Conservation (phyloP, 768 basidiomycete genomes). For the Mycena belliarum region DNA sequence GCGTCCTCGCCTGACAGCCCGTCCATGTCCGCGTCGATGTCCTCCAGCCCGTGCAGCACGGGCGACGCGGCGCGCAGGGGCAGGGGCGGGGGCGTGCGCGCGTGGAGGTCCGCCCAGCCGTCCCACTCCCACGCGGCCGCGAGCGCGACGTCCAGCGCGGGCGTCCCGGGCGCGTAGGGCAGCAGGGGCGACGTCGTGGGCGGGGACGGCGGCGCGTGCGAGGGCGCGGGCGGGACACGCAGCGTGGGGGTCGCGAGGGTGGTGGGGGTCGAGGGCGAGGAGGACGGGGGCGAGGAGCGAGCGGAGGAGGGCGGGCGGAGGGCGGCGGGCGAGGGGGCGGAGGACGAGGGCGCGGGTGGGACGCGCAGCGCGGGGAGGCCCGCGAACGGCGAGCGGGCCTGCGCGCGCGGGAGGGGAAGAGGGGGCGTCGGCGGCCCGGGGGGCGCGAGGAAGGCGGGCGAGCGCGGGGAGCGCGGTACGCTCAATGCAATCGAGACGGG, state of each 20-base stretch:
- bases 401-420: neutral
- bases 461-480: constrained; percentile 7
- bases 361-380: neutral
- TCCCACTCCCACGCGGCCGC: constrained; percentile 17
- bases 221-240: neutral
- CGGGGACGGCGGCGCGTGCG: neutral
- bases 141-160: neutral
- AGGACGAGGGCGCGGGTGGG: neutral
- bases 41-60: neutral
- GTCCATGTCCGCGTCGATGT: neutral
- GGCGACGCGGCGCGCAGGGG: neutral
- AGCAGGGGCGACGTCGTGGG: neutral
- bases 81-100: too few relatives aligned
- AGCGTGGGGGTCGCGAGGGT: neutral
- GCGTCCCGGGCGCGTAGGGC: neutral
- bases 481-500: neutral
- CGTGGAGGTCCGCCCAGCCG: too few relatives aligned
- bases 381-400: neutral
- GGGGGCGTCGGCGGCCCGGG: constrained; percentile 1
- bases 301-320: neutral
- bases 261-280: constrained; percentile 2
- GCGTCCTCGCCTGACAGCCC: constrained; percentile 9
- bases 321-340: constrained; percentile 3
- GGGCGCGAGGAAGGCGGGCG: constrained; percentile 8
- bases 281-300: neutral